phyloP scores from a whole-genome alignment of 257 asterid genomes.

The Salvia splendens region DNA sequence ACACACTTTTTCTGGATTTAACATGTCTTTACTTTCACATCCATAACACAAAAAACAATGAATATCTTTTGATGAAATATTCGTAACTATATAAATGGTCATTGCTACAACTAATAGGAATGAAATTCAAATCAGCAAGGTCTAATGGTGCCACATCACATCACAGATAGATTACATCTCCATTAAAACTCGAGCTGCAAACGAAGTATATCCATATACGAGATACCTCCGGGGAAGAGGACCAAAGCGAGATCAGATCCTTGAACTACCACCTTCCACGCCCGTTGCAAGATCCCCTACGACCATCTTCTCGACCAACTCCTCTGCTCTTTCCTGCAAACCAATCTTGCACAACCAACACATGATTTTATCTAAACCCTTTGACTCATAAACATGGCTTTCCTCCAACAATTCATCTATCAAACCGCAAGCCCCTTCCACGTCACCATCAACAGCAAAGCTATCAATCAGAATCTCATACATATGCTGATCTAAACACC shows the following conservation, averaged over 20 bases:
- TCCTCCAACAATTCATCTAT: constrained; percentile 40
- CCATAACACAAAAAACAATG: too few relatives aligned
- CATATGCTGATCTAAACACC: constrained; percentile 34
- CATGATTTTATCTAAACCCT: constrained; percentile 37
- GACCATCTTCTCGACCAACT: constrained; percentile 29
- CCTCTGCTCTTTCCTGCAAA: constrained; percentile 33
- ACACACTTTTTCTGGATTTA: too few relatives aligned
- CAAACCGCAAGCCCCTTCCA: constrained; percentile 41
- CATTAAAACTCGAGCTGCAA: not conserved
- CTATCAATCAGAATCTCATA: constrained; percentile 41
- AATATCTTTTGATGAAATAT: not conserved
- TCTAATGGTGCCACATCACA: not conserved
- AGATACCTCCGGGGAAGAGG: not conserved
- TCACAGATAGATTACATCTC: not conserved
- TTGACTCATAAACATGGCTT: constrained; percentile 31
- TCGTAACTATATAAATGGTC: not conserved
- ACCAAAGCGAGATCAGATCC: not conserved
- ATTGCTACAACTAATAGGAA: not conserved
- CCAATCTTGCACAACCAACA: constrained; percentile 41
- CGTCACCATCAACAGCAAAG: constrained; percentile 37
- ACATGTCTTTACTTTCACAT: too few relatives aligned
- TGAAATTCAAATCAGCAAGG: not conserved
- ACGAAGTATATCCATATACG: too few relatives aligned
- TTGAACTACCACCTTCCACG: too few relatives aligned
- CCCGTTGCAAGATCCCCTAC: too few relatives aligned